Evolutionary conservation across 2,329 filamentous ascomycete genomes (phyloP), one percentile per base, ranked within the genome.

Genomic region (Trichoderma brevicompactum): DNA sequence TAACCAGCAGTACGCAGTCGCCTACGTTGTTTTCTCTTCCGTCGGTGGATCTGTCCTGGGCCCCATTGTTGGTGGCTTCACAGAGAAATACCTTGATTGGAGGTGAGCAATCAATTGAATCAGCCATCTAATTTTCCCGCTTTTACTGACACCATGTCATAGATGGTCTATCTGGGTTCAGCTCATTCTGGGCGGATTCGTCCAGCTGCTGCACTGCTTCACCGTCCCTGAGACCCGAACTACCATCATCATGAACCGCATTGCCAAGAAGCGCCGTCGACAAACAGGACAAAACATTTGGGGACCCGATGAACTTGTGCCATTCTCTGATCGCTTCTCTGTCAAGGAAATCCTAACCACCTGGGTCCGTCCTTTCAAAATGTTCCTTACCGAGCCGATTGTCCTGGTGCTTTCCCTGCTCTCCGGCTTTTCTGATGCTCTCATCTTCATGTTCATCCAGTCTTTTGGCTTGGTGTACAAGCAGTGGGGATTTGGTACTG

Each of bases 121-220:
- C 2, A 13, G 2, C 15, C 8, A 0, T 3, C 49, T n/a, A 2
- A 32, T 15, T 44, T 7, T 32, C 3, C 3, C 13, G n/a, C 7
- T 17, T 17, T 19, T 61, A 12, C 65, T 70, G 61, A 72, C 71
- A 49, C 17, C 41, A 19, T 4, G 4, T n/a, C 5, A 19, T 49
- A 78, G 75, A 46, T 80, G 89, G 89, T 87, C 83, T 63, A 93
- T 94, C 74, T 95, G 92, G 92, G 90, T 94, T 66, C 91, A 94
- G 76, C 84, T 94, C 68, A 92, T 94, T 70, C 87, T 94, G 61
- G 91, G 92, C 17, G 89, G 78, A 8, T 82, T 86, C 40, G 86
- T 92, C 3, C 91, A 94, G 73, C 17, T 85, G 5, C 72, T 91
- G 5, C 90, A 93, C 73, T 79, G 89, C 56, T 72, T 90, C 65